Base-by-base conservation (phyloP, 78 protist species). In the Dictyostelium capitatum region DNA sequence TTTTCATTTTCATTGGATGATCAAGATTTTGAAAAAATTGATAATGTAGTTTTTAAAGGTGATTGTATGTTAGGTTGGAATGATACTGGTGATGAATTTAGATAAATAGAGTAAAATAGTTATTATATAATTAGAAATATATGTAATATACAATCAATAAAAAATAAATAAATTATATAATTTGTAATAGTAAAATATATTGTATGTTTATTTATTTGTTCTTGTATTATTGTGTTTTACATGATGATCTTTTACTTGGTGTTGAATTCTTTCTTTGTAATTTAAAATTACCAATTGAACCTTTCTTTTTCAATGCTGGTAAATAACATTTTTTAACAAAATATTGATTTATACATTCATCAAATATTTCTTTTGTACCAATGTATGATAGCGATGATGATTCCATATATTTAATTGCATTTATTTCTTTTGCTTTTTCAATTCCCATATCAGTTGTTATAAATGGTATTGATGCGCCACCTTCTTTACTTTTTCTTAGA, bases 11-110 rank as follows among this genome's bases (percentile, higher is more conserved):
- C 23, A 12, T 77, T 87, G 37, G 84, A 74, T 28, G 43, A 48
- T 28, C 78, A 75, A n/a, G 93, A 87, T 65, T 15, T 78, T 19
- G 25, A 50, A n/a, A 15, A 43, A 20, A 87, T 87, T 50, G 79
- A 87, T 19, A 46, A 20, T 1, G 37, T 77, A 3, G 77, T 46
- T 20, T 37, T 25, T 28, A 87, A 87, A 77, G 93, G 93, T 64
- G 93, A 87, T 87, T 51, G 74, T 47, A 50, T 87, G 70, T 65
- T 87, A 23, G 93, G 93, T n/a, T 87, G 93, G 93, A 20, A 6
- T 10, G 93, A 87, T 77, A 67, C 80, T 43, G 91, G 91, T 41
- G 92, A 85, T 20, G 92, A 85, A 48, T 85, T 25, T 62, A 51
- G 83, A 54, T 75, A 75, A 84, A 9, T 9, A 3, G 23, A 25